Conservation (phyloP, 148 eudicot species). For the Camellia lanceoleosa region DNA sequence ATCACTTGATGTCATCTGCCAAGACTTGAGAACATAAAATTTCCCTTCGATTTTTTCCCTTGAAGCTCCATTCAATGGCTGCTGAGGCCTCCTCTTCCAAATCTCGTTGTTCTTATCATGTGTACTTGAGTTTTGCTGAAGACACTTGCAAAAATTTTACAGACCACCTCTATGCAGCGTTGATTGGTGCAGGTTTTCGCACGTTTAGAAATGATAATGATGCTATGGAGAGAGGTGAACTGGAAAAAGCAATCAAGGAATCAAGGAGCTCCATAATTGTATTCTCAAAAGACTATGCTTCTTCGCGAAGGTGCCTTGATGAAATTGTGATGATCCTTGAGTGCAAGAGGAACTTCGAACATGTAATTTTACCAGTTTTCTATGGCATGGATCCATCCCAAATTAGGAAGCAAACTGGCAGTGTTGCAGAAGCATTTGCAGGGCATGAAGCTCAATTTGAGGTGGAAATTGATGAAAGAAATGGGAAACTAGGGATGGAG, state of each 20-base stretch:
- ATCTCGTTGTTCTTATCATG: background rate
- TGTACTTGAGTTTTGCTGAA: background rate
- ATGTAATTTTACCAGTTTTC: background rate
- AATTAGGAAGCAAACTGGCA: background rate
- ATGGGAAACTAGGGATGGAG: background rate
- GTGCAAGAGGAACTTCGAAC: background rate
- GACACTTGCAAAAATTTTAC: background rate
- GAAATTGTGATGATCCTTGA: background rate
- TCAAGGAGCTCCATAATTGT: background rate
- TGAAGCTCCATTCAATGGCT: background rate
- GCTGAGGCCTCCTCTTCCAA: background rate
- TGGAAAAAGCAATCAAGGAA: background rate
- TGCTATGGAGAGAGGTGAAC: background rate
- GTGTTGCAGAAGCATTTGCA: background rate
- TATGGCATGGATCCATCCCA: conserved; percentile 1
- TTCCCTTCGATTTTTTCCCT: background rate
- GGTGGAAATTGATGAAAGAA: background rate
- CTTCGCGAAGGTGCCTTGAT: conserved; percentile 6
- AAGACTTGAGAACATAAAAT: too few species aligned
- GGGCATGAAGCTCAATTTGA: background rate
- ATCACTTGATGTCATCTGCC: background rate
- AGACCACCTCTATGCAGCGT: background rate
- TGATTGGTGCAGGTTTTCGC: background rate
- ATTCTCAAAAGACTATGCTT: background rate
- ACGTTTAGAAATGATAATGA: background rate